Evolutionary conservation across 2,329 filamentous ascomycete genomes (phyloP), one percentile per base, ranked within the genome.

Genomic region (Alternaria triticina): DNA sequence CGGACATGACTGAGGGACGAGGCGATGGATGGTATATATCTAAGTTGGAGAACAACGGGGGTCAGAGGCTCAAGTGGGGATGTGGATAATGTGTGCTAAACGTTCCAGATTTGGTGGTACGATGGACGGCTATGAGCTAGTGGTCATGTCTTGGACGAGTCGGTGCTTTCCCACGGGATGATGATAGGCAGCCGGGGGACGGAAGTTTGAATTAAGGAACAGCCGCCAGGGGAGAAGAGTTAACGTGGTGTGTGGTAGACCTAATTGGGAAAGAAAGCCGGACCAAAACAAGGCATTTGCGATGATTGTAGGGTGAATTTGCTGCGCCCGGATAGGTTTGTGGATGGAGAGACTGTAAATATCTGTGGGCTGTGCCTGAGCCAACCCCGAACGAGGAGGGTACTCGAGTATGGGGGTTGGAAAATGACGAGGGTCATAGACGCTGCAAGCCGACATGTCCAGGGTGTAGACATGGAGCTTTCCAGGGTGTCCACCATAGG

Each of bases 341-440:
- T 70, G 70, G 70, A 72, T 64, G 54, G 70, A 22, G 28, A 52
- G 68, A 72, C 76, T 74, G 74, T 71, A 79, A 79, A 79, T 77
- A 78, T 70, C 73, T 74, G 68, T 70, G 72, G 77, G 77, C 77
- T 77, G 77, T 80, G 77, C 70, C 71, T 77, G 73, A 70, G 70
- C 75, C 73, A 74, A 72, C 65, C 70, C 66, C 55, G 65, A 67
- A 70, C 50, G 59, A 66, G 61, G 64, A 68, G 66, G 52, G 66
- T 69, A 68, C 46, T 69, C 57, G 68, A 68, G 55, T 64, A 65
- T 61, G 65, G 66, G 63, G 54, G 54, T 56, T 57, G 49, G 47
- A 56, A 45, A 30, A 63, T 65, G 67, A 67, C 54, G 70, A 67
- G 70, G 69, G 65, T 64, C 67, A 66, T 71, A 70, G 65, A 69